Evolutionary conservation across 2,329 filamentous ascomycete species (phyloP).

Genomic region (Aspergillus pseudoviridinutans): DNA sequence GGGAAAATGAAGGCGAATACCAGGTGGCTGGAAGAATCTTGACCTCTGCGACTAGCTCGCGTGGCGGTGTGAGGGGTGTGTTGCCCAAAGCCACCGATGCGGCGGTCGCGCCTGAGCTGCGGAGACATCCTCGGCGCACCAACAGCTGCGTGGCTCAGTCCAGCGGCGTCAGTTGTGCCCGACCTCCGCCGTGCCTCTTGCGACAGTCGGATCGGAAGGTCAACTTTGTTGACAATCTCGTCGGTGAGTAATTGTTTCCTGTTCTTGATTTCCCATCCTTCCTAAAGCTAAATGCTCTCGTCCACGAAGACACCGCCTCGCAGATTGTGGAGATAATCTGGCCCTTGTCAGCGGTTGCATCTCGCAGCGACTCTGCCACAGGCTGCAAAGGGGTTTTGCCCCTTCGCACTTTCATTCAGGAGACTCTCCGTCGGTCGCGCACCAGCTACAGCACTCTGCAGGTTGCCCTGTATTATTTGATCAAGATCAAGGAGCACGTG

Average conservation of each 20-base stretch:
- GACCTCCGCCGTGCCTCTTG: conserved; percentile 69
- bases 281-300: conserved; percentile 21
- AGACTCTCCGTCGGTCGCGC: conserved; percentile 88
- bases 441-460: conserved; percentile 97
- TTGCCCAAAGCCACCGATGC: conserved; percentile 28
- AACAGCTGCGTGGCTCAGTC: conserved; percentile 51
- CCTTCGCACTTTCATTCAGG: conserved; percentile 92
- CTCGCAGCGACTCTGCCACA: conserved; percentile 62
- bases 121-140: conserved; percentile 52
- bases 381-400: conserved; percentile 76
- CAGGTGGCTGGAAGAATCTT: conserved; percentile 23
- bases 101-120: conserved; percentile 38
- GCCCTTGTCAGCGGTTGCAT: conserved; percentile 80
- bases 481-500: conserved; percentile 88
- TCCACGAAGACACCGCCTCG: conserved; percentile 77
- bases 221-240: conserved; percentile 93
- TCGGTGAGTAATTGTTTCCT: conserved; percentile 68
- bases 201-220: conserved; percentile 89
- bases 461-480: conserved; percentile 92
- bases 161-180: conserved; percentile 44
- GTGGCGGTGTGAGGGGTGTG: conserved; percentile 24
- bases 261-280: conserved; percentile 21
- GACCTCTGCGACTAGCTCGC: conserved; percentile 21
- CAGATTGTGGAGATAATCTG: conserved; percentile 97
- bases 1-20: conserved; percentile 38